Evolutionary conservation across 129 eudicot genomes (phyloP).

Genomic region (Tagetes erecta): DNA sequence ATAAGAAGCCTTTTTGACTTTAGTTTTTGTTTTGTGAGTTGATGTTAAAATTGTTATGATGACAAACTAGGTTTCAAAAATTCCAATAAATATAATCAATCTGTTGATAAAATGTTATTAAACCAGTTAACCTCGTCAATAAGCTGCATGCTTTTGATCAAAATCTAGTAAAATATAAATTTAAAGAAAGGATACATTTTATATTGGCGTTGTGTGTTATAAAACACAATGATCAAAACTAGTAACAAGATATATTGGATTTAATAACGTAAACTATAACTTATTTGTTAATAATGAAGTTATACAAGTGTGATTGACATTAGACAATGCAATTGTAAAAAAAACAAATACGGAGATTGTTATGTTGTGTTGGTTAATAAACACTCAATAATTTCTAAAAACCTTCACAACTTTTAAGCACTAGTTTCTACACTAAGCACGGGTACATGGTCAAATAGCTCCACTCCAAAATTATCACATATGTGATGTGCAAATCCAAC

Average conservation of each 20-base stretch:
- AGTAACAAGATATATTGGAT: no score
- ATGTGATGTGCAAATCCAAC: conserved; percentile 11
- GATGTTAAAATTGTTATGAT: not conserved
- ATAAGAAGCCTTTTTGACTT: conserved; percentile 6
- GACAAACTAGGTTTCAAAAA: not conserved
- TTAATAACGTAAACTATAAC: no score
- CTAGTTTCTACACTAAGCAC: not conserved
- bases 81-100: not conserved
- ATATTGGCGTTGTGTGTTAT: not conserved
- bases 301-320: no score
- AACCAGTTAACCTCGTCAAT: not conserved
- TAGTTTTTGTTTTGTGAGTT: not conserved
- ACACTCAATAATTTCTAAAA: no score
- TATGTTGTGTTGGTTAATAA: no score
- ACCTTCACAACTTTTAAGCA: not conserved
- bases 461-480: conserved; percentile 24
- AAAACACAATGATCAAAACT: not conserved
- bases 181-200: not conserved
- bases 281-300: no score
- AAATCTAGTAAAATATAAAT: not conserved
- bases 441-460: conserved; percentile 13
- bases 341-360: no score
- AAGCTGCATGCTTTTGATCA: not conserved
- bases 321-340: no score
- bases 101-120: not conserved